Evolutionary conservation across 1,284 basidiomycete species (phyloP), one percentile per base, ranked within the genome.

Genomic region (Boletus sp.): DNA sequence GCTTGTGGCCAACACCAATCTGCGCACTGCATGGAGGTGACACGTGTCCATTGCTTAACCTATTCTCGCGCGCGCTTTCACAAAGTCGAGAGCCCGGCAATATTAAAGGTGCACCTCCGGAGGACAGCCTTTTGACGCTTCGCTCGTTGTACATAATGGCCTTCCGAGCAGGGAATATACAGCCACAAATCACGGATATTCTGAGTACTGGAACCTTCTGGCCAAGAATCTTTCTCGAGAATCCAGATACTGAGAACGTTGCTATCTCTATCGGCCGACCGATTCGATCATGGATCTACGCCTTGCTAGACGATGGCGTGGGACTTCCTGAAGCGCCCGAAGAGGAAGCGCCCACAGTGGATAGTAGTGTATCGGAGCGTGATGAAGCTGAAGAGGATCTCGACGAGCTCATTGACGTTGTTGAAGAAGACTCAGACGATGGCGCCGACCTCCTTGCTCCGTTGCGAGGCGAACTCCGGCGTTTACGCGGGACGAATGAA

Each of bases 191-290:
- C 14, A 63, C 84, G 62, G 81, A 89, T 54, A 61, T 76, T 8
- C 61, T 88, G 42, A 77, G 68, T 46, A 81, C 81, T 0, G 77
- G 76, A 17, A 82, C 82, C 1, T 78, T 72, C 50, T 89, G 86
- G 84, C 80, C 83, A 5, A 70, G 73, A 27, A 60, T 81, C n/a
- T 88, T 87, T 60, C 73, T 91, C 19, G 88, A 91, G 50, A 77
- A 81, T 56, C 88, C 88, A 0, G 88, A 91, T 61, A 50, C 76
- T 32, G 83, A 88, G 62, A 78, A 75, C 2, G 80, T 82, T 7
- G 69, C 76, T 9, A 67, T 77, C 38, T 80, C 74, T 45, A 74
- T 91, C 22, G 81, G 80, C 6, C 65, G 80, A 16, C 76, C 78
- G 0, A 73, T 90, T 26, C 74, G 85, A n/a, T 60, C 69, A 38